Conservation (phyloP, 139 green algal genomes). For the Diplosphaera chodatii region DNA sequence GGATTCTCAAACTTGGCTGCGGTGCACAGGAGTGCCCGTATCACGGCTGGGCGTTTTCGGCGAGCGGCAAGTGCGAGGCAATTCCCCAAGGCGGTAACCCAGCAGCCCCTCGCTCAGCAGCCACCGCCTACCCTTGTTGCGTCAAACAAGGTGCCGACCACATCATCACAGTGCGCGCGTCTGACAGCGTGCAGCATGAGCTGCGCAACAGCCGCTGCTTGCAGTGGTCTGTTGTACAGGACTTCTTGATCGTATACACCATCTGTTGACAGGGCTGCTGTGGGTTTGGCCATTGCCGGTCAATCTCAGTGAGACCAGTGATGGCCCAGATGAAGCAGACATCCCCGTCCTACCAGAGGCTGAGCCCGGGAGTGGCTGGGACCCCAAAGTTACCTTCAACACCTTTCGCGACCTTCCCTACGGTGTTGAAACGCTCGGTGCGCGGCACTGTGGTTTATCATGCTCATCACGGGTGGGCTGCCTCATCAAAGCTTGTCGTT, state of each 20-base stretch:
- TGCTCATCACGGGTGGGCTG: too few species aligned
- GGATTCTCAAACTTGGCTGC: too few species aligned
- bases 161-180: too few species aligned
- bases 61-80: constrained; percentile 22
- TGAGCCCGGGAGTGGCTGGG: constrained; percentile 10
- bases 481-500: too few species aligned
- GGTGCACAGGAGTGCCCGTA: constrained; percentile 18
- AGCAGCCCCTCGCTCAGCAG: constrained; percentile 16
- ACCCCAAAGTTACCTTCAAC: constrained; percentile 5
- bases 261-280: too few species aligned
- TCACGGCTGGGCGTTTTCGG: constrained; percentile 39
- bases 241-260: too few species aligned
- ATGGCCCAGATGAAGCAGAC: neutral
- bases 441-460: too few species aligned
- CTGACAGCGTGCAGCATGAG: too few species aligned
- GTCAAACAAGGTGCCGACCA: constrained; percentile 34
- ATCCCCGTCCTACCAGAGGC: constrained; percentile 35
- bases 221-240: too few species aligned
- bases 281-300: constrained; percentile 26
- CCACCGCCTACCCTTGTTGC: constrained; percentile 25
- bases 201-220: too few species aligned
- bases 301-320: neutral
- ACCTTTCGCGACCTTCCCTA: constrained; percentile 32
- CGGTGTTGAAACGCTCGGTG: constrained; percentile 25
- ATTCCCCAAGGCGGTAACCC: constrained; percentile 43